Evolutionary conservation across 805 yeast species (phyloP), one percentile per base, ranked within the genome.

Genomic region (Schwanniomyces polymorphus): DNA sequence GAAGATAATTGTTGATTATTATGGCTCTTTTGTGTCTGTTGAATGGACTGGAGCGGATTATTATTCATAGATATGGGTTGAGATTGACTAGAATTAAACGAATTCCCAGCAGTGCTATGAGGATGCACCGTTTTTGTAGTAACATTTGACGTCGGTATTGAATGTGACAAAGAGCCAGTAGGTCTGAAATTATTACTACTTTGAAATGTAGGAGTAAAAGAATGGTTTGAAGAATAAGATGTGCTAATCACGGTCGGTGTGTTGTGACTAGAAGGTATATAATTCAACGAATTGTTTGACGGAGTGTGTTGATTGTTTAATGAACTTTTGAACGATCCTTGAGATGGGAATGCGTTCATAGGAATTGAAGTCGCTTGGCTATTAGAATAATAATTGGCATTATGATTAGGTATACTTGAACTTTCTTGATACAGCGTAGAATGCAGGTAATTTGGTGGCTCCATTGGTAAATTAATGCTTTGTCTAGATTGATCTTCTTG

Each of bases 131-230:
- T 59, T 53, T 79, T 84, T 56, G 71, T 76, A 12, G 81, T 73
- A 27, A 81, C 68, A 48, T 71, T 75, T 1, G 86, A 81, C 2
- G 86, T 81, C 8, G 86, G 81, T 9, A 73, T 71, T 6, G 81
- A 72, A 17, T 67, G 68, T 12, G 70, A 65, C 35, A 52, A 45
- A 14, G 53, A 46, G 11, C 51, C 52, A 27, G 51, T 37, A 46
- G 52, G 31, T 27, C 42, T 48, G 31, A 50, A 48, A 27, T 50
- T 50, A 31, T 49, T 53, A 11, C 43, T 41, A 5, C 47, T 14
- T 29, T 43, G 47, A 28, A 45, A 29, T 23, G 59, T 66, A 50
- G 67, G 71, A 46, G 65, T 68, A 52, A 60, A 65, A 23, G 75
- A 68, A 50, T 65, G 65, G 50, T 65, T 64, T n/a, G 74, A 66